Evolutionary conservation across 2,329 filamentous ascomycete species (phyloP).

Genomic region (Colletotrichum sojae): DNA sequence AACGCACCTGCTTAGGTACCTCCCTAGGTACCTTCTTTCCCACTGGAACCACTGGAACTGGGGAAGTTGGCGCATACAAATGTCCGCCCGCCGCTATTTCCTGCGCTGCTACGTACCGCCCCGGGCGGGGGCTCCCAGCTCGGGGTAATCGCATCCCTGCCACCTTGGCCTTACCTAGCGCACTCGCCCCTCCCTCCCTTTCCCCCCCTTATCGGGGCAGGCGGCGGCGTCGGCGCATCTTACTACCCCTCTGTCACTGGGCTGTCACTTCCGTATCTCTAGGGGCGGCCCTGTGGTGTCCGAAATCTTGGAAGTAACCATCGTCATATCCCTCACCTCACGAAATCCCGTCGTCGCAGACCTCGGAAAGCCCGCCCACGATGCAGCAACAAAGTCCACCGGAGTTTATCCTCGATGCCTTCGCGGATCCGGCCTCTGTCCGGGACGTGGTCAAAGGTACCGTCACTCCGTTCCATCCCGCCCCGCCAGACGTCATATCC

Average conservation of each 20-base stretch:
- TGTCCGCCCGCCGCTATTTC: background rate
- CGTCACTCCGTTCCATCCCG: constrained; percentile 43
- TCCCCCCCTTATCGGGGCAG: constrained; percentile 28
- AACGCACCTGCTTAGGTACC: background rate
- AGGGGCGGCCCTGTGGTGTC: background rate
- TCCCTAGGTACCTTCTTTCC: background rate
- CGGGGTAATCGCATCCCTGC: constrained; percentile 32
- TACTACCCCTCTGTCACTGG: constrained; percentile 33
- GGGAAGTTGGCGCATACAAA: background rate
- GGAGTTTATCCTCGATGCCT: constrained; percentile 94
- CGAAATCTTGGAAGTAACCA: background rate
- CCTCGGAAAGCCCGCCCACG: constrained; percentile 7
- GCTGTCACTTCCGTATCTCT: constrained; percentile 11
- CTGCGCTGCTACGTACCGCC: background rate
- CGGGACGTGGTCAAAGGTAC: constrained; percentile 93
- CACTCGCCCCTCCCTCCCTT: constrained; percentile 5
- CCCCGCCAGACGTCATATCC: constrained; percentile 38
- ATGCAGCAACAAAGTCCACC: constrained; percentile 74
- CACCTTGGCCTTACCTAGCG: constrained; percentile 1
- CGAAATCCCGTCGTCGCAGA: background rate
- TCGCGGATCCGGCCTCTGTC: constrained; percentile 90
- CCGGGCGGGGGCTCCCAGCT: constrained; percentile 25
- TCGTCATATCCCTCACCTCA: background rate
- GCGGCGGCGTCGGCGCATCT: constrained; percentile 19
- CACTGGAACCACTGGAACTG: background rate